These are phyloP conservation scores for Hypoxylon sp. DNA, from an alignment of 2,329 filamentous ascomycete species.

Conservation along the genomic window DNA sequence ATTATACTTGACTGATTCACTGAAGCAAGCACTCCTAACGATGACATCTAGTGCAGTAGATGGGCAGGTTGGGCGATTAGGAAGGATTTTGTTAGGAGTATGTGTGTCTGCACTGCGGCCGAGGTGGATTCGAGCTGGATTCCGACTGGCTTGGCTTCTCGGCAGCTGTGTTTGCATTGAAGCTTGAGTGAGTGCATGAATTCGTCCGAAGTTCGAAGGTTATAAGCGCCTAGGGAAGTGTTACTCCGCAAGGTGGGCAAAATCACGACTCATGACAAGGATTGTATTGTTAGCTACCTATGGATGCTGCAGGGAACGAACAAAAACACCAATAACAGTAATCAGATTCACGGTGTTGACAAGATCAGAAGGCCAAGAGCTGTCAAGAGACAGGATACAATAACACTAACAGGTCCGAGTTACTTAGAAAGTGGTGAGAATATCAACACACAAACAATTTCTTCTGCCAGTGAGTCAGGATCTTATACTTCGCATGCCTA, in stretches of 20 bases:
- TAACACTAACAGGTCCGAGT: background rate
- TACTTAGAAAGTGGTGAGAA: background rate
- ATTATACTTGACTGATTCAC: background rate
- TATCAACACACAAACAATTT: too few relatives aligned
- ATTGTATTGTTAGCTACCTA: background rate
- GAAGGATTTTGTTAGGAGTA: background rate
- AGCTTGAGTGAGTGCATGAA: background rate
- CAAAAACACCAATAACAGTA: background rate
- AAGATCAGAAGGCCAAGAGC: background rate
- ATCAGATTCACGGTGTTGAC: background rate
- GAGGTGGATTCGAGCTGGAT: background rate
- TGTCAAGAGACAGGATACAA: background rate
- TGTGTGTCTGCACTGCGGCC: background rate
- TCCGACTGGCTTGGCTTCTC: background rate
- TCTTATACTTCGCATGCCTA: too few relatives aligned
- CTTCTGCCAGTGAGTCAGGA: too few relatives aligned
- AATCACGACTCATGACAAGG: background rate
- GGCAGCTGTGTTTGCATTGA: background rate
- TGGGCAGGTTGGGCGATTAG: background rate
- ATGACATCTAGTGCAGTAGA: background rate
- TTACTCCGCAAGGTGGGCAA: background rate
- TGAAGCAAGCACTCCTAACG: background rate
- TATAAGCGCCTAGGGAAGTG: background rate
- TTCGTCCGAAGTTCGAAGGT: background rate
- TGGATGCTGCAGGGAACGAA: too few relatives aligned